Percentiles rank a stretch among this genome's conserved stretches.
phyloP scores from a whole-genome alignment of 1,139 yeast species.

The Suhomyces bokatorum region DNA sequence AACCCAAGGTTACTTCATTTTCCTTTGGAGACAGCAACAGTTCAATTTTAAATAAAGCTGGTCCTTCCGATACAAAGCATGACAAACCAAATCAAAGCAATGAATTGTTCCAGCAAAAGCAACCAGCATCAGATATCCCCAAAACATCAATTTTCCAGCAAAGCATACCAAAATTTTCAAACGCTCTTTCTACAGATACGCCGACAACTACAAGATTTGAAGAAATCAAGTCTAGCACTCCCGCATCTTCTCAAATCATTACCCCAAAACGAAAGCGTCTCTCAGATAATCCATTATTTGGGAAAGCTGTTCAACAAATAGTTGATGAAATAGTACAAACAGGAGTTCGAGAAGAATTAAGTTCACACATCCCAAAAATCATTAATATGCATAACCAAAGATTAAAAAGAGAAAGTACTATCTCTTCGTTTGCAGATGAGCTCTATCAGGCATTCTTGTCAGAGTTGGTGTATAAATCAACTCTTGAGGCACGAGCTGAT shows the following conservation, averaged over 20 bases:
- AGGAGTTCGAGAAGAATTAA: constrained; percentile 33
- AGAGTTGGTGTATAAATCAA: constrained; percentile 49
- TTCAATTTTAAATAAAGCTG: no score
- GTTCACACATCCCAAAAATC: constrained; percentile 26
- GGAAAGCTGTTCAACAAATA: constrained; percentile 24
- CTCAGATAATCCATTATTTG: constrained; percentile 20
- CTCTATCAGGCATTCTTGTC: constrained; percentile 60
- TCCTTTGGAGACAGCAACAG: no score
- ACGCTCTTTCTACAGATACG: not conserved
- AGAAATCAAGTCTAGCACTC: constrained; percentile 12
- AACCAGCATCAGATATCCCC: not conserved
- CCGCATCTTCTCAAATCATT: not conserved
- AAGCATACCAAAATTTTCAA: not conserved
- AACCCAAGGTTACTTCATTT: no score
- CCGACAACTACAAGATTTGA: constrained; percentile 8
- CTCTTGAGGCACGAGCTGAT: constrained; percentile 46
- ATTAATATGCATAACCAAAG: constrained; percentile 22
- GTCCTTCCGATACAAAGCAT: no score
- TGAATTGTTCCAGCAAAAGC: no score
- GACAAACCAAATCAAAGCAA: no score
- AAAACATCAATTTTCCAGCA: not conserved
- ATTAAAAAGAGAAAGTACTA: constrained; percentile 29
- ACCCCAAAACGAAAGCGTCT: constrained; percentile 17
- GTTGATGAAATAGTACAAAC: constrained; percentile 31
- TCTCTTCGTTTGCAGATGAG: constrained; percentile 46